These are phyloP conservation scores for Suhomyces terraborum DNA, from an alignment of 1,139 yeast species.

Conservation along the genomic window DNA sequence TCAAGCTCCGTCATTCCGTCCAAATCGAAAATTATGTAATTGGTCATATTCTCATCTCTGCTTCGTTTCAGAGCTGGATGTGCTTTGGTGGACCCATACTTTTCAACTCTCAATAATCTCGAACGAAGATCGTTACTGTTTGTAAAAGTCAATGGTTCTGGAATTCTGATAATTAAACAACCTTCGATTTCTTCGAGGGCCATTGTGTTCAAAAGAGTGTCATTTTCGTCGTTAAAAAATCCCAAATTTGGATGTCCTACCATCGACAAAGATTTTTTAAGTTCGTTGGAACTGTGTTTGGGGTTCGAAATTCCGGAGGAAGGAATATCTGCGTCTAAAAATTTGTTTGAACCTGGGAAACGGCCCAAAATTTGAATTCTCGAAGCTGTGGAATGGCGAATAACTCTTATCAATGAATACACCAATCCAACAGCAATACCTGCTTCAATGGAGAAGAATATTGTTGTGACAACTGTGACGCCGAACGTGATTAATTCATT, in stretches of 20 bases:
- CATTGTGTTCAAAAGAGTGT: conserved; percentile 40
- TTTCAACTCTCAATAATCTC: conserved; percentile 74
- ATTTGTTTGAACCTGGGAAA: conserved; percentile 72
- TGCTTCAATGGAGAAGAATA: conserved; percentile 82
- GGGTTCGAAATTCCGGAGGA: conserved; percentile 4
- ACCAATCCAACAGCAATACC: conserved; percentile 87
- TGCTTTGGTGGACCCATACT: conserved; percentile 78
- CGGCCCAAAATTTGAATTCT: conserved; percentile 88
- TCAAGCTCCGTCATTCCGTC: conserved; percentile 87
- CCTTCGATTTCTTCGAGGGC: conserved; percentile 78
- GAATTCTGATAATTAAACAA: conserved; percentile 80
- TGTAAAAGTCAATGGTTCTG: conserved; percentile 92
- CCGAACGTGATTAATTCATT: conserved; percentile 75
- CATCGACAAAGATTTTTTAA: conserved; percentile 2
- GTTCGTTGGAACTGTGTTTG: background rate
- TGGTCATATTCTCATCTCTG: conserved; percentile 56
- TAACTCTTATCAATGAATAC: conserved; percentile 76
- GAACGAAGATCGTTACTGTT: conserved; percentile 82
- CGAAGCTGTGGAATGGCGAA: conserved; percentile 83
- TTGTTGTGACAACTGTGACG: conserved; percentile 69
- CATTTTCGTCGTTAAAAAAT: conserved; percentile 39
- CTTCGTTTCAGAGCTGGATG: conserved; percentile 79
- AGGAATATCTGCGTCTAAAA: conserved; percentile 72
- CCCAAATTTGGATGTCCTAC: conserved; percentile 27
- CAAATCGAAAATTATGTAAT: conserved; percentile 75